These are phyloP conservation scores for Phoma sp. DNA, from an alignment of 2,329 filamentous ascomycete genomes.

Conservation along the genomic window DNA sequence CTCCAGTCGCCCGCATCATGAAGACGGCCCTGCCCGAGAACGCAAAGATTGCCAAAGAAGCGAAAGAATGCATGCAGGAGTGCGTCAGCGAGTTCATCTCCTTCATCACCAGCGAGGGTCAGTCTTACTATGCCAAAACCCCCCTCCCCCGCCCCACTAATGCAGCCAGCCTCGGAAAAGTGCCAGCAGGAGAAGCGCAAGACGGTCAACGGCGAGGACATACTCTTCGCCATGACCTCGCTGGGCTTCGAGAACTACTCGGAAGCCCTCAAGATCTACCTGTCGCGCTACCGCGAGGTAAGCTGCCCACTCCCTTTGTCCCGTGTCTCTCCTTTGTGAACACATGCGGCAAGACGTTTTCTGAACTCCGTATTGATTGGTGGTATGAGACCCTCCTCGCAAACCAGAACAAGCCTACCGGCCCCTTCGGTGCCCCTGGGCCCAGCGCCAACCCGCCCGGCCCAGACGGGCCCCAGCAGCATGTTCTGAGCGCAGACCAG, in stretches of 20 bases:
- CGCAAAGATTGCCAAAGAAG: slow-evolving; percentile 98
- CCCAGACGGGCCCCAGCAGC: slow-evolving; percentile 49
- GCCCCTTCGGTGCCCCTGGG: slow-evolving; percentile 45
- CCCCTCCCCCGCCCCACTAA: slow-evolving; percentile 20
- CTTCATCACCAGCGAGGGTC: slow-evolving; percentile 99
- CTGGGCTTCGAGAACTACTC: slow-evolving; percentile 99
- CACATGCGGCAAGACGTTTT: slow-evolving; percentile 51
- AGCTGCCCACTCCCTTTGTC: slow-evolving; percentile 54
- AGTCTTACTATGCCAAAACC: slow-evolving; percentile 53
- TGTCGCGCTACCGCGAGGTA: slow-evolving; percentile 97
- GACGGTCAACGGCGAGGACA: slow-evolving; percentile 98
- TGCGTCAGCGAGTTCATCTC: slow-evolving; percentile 99
- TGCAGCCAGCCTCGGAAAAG: slow-evolving; percentile 84
- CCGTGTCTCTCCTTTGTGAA: slow-evolving; percentile 46
- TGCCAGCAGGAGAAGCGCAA: slow-evolving; percentile 99
- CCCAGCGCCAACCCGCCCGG: slow-evolving; percentile 44
- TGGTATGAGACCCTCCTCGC: slow-evolving; percentile 78
- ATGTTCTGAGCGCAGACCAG: slow-evolving; percentile 52
- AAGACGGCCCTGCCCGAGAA: slow-evolving; percentile 97
- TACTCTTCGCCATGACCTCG: slow-evolving; percentile 98
- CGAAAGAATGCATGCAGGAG: slow-evolving; percentile 99
- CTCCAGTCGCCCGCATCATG: slow-evolving; percentile 98
- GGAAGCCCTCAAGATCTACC: slow-evolving; percentile 96
- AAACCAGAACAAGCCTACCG: slow-evolving; percentile 64
- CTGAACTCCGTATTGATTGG: slow-evolving; percentile 60